Base-by-base conservation (phyloP, 192 early-diverging fungal species). In the Endogone sp. region DNA sequence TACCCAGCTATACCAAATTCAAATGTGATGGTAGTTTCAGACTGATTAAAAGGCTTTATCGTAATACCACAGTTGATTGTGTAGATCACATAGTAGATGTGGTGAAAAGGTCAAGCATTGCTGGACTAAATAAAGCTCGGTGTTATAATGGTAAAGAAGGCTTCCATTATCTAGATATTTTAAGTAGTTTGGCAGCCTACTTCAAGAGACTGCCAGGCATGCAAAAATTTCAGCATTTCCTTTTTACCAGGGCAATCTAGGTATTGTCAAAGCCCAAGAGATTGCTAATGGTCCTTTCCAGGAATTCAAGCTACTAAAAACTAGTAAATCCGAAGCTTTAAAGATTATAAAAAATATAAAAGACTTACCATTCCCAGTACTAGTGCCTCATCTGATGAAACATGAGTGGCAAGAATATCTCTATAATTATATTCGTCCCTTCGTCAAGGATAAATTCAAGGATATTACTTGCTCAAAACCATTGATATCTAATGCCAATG, bases 11-110 rank as follows among this genome's bases (percentile, higher is more conserved):
- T 71, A 71, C 62, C 31, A 71, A 71, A 63, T 71, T 71, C n/a
- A 71, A 71, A 4, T 63, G 37, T 55, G 54, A 71, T 71, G n/a
- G 69, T 37, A 71, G 56, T 56, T 71, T 71, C 56, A 24, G 62
- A 1, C 28, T 71, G 22, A 71, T 64, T 65, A 71, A 71, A 63
- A 64, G 49, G 44, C 22, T 71, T 11, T 71, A 64, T 56, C 0
- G 27, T 24, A 71, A 71, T 22, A 30, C 59, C 2, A 62, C 58
- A 22, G 60, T 69, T 22, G 60, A 69, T 69, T 69, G 59, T 62
- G 29, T 69, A 13, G 13, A 69, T 61, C 28, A 49, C 16, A 1
- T 49, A 0, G 16, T 49, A 1, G 37, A 49, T 0, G 1, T 49
- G 16, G 37, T 49, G 16, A 1, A 49, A 49, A 49, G 16, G 1